phyloP scores from a whole-genome alignment of 228 moss, liverwort and hornwort species.

The Sphagnum fallax region DNA sequence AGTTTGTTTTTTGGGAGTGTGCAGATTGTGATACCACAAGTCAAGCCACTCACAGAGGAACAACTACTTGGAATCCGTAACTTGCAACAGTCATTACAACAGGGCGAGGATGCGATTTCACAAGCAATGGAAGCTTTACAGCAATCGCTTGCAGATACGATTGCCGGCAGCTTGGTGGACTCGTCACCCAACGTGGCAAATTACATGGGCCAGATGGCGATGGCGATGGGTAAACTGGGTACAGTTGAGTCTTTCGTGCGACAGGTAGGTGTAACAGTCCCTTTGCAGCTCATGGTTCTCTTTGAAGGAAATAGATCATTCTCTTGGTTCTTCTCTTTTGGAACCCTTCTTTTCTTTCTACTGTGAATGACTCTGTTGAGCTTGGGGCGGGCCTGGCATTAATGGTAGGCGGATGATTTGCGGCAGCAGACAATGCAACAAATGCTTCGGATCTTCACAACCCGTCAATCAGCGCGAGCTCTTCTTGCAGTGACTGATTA shows the following conservation, averaged over 20 bases:
- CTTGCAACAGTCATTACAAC: constrained; percentile 87
- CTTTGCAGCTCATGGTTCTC: too few relatives aligned
- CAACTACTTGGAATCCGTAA: constrained; percentile 76
- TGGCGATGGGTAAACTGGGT: constrained; percentile 97
- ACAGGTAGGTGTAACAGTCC: constrained; percentile 40
- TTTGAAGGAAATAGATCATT: too few relatives aligned
- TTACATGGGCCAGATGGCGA: constrained; percentile 99
- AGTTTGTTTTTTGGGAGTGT: neutral
- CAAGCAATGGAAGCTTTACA: constrained; percentile 96
- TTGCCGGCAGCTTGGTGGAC: constrained; percentile 82
- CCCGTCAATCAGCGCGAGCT: constrained; percentile 97
- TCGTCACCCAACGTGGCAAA: constrained; percentile 91
- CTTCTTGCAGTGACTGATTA: constrained; percentile 99
- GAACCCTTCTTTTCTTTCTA: too few relatives aligned
- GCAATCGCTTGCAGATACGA: constrained; percentile 86
- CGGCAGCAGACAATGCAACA: constrained; percentile 98
- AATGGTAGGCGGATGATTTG: constrained; percentile 82
- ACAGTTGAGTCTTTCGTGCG: constrained; percentile 89
- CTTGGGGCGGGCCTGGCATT: neutral
- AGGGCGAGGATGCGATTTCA: constrained; percentile 89
- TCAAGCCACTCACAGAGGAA: constrained; percentile 98
- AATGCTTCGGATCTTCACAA: constrained; percentile 95
- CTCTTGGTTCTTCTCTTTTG: too few relatives aligned
- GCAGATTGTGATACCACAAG: constrained; percentile 94
- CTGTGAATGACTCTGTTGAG: too few relatives aligned